Evolutionary conservation across 805 yeast genomes (phyloP), one percentile per base, ranked within the genome.

Genomic region (Candida nanaspora): DNA sequence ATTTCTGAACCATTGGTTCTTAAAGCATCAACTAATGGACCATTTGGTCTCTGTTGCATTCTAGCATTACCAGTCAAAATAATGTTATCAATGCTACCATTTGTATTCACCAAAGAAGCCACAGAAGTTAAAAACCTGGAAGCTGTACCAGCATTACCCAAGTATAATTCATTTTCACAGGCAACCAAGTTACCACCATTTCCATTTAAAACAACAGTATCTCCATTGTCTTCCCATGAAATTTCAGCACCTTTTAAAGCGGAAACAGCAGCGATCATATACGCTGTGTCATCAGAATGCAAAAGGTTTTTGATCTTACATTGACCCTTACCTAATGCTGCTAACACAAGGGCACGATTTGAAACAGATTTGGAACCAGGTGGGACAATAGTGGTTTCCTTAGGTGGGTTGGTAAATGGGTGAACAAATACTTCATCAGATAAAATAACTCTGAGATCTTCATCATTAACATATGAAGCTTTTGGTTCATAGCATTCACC

Each of bases 71-170:
- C 98, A 2, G 98, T 93, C 46, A 93, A 70, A 6, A 78, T 66
- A 23, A 88, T 78, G 44, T 68, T 55, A 27, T 71, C 66, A 4
- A 55, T 40, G 5, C 52, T 57, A 3, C 59, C 55, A 14, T 72
- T 55, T 23, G 79, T 67, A 18, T 74, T 69, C 5, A 85, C 95
- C 45, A 89, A 68, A n/a, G 95, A 75, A 16, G 95, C 96, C 23
- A 93, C 91, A 2, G 96, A 78, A 2, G 97, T 86, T 56, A 93
- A 73, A 61, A 93, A 93, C 55, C 98, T 76, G 6, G 97, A 86
- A 4, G 98, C 98, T 34, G 98, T 93, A 49, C 98, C 98, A 1
- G 98, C 98, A 57, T 93, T 93, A 43, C 98, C 98, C 46, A 93
- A 71, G 63, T 87, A 93, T 42, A 93, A 68, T 46, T 80, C 83